Evolutionary conservation across 1,139 yeast genomes (phyloP), one percentile per base, ranked within the genome.

Genomic region (Entelexis sorbosivorans): DNA sequence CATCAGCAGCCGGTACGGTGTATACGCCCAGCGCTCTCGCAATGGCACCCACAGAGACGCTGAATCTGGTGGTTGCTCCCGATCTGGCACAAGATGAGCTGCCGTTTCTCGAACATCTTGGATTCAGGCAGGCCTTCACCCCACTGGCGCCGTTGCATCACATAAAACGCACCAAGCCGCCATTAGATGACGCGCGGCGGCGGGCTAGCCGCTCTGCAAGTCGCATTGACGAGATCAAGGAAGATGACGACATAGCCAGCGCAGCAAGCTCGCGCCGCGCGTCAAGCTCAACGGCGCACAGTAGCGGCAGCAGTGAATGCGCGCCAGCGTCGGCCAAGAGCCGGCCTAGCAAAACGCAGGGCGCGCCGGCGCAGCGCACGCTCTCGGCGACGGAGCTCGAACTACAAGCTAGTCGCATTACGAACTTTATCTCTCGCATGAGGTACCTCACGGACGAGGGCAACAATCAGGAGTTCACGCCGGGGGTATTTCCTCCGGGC

Each of bases 391-490:
- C 44, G 17, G 45, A 42, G 14, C 35, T 17, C 19, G 36, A 42
- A 11, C 7, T 34, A 19, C 47, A 35, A 19, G 40, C 44, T 5
- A 11, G 42, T 24, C 52, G 46, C 14, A 48, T 56, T 26, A 38
- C 55, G 17, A 49, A 50, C 39, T 50, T 51, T 34, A 42, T 56
- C 29, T 47, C 54, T 9, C 58, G 53, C 26, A 26, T 56, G 35
- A 55, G 51, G 24, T 57, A 56, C 38, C 43, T 58, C 13, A 16
- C 48, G 48, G 55, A 50, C 34, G 59, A 56, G 46, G 24, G 47
- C 19, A 58, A 53, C 10, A 26, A 13, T 19, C n/a, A 39, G 11
- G 57, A 58, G 16, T 32, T 38, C 19, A 24, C 31, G 11, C 47
- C 50, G 11, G 31, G 48, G 16, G 20, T 51, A 6, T 16, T 17